Evolutionary conservation across 352 stramenopile species (phyloP), one percentile per base, ranked within the genome.

Genomic region (Phytophthora uliginosa): DNA sequence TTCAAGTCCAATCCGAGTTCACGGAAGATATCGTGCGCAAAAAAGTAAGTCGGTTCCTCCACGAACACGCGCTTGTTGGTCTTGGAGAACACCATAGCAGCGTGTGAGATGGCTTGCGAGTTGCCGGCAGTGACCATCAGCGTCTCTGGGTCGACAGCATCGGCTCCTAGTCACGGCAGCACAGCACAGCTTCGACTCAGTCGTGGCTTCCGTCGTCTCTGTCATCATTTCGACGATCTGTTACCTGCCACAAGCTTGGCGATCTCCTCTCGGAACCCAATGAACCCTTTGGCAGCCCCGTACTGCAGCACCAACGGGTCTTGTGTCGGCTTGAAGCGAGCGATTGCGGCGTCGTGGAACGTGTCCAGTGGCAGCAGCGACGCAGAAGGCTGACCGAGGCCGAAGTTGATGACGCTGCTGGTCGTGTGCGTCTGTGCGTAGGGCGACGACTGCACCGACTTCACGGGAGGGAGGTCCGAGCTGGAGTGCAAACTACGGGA

Each of bases 41-140:
- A 74, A 63, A 98, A 98, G 75, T 99, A 98, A 5, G 94, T 98
- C 12, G 95, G 96, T 18, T 95, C 82, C 73, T 98, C 95, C 4
- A 98, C 84, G 65, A 97, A 95, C 13, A 98, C 92, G 18, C 92
- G 83, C 79, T 97, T 95, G 60, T 88, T 92, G 54, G 83, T 84
- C 56, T 86, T 79, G 17, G 89, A 82, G 24, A 95, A 89, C 20
- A 82, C 76, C 22, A 91, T 91, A 33, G 88, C 94, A 0, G 95
- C 72, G 33, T 98, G 85, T 10, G 95, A 94, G n/a, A 98, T 86
- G 15, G 89, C 94, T 73, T 98, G 93, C 3, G 91, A 98, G 65
- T 98, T 96, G 34, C 96, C 96, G 26, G 90, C 86, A 2, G 95
- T 98, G 26, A 98, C 84, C 74, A 98, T 95, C 3, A 97, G 66